phyloP scores from a whole-genome alignment of 345 rosid genomes.

The Eucalyptus sp. region DNA sequence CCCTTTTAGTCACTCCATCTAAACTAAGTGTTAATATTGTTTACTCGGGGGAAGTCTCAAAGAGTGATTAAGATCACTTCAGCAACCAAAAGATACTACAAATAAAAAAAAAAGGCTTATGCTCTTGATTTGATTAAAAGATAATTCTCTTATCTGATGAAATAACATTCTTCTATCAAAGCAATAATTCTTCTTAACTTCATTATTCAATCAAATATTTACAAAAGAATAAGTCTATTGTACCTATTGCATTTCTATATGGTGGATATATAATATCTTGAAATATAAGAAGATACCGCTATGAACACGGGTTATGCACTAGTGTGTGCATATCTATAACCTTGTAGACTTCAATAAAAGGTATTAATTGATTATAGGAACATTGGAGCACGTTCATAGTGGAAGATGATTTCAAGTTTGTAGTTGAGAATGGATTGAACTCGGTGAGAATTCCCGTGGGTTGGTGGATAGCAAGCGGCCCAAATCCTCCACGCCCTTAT shows the following conservation, averaged over 20 bases:
- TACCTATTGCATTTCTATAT: background rate
- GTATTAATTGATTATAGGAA: slow-evolving; percentile 9
- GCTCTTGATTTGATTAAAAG: background rate
- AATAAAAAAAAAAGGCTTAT: background rate
- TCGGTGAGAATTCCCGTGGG: slow-evolving; percentile 56
- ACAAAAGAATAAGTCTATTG: background rate
- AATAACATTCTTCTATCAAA: background rate
- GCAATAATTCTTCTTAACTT: background rate
- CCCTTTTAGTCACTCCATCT: background rate
- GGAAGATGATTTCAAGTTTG: slow-evolving; percentile 45
- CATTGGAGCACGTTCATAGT: slow-evolving; percentile 50
- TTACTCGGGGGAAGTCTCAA: background rate
- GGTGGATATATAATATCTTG: background rate
- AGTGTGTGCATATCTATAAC: background rate
- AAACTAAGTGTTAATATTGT: background rate
- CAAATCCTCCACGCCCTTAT: slow-evolving; percentile 36
- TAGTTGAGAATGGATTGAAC: slow-evolving; percentile 30
- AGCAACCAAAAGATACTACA: background rate
- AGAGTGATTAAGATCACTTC: background rate
- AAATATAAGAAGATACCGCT: too few species aligned
- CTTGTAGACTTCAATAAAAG: background rate
- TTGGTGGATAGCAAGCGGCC: slow-evolving; percentile 66
- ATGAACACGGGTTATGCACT: background rate
- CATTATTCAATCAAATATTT: background rate
- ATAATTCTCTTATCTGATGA: background rate